A percentile compares a stretch with the other conserved stretches of the same genome.
Conservation (phyloP, 768 basidiomycete genomes). For the Lanmaoa pseudosensibilis region DNA sequence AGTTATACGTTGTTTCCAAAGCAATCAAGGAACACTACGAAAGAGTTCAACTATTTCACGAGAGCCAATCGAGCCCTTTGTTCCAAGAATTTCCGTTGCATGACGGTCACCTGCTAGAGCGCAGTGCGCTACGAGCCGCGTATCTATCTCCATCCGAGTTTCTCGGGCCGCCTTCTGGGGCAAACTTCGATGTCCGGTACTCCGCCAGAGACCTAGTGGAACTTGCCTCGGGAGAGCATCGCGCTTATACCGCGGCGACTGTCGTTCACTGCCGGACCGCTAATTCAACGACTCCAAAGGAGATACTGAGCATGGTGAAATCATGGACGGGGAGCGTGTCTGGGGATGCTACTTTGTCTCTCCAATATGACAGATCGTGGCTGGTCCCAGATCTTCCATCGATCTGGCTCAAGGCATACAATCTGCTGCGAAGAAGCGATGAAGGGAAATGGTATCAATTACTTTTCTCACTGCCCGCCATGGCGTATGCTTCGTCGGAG, state of each 20-base stretch:
- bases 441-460: constrained; percentile 20
- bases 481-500: constrained; percentile 28
- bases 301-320: constrained; percentile 8
- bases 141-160: constrained; percentile 15
- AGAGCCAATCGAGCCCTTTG: not conserved
- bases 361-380: constrained; percentile 32
- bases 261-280: not conserved
- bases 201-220: constrained; percentile 8
- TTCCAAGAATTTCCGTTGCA: constrained; percentile 7
- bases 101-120: constrained; percentile 15
- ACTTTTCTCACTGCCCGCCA: constrained; percentile 34
- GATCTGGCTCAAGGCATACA: constrained; percentile 32
- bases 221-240: constrained; percentile 7
- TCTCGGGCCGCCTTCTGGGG: not conserved
- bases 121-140: constrained; percentile 16
- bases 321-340: constrained; percentile 2
- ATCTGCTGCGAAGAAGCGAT: constrained; percentile 20
- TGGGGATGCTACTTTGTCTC: constrained; percentile 1
- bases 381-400: constrained; percentile 19
- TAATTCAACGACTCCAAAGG: not conserved
- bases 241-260: constrained; percentile 18
- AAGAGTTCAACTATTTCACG: constrained; percentile 14
- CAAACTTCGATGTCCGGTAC: constrained; percentile 10
- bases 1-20: constrained; percentile 22
- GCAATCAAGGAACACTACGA: constrained; percentile 32